phyloP scores from a whole-genome alignment of 176 grass and related monocot genomes.

The Eleusine indica region DNA sequence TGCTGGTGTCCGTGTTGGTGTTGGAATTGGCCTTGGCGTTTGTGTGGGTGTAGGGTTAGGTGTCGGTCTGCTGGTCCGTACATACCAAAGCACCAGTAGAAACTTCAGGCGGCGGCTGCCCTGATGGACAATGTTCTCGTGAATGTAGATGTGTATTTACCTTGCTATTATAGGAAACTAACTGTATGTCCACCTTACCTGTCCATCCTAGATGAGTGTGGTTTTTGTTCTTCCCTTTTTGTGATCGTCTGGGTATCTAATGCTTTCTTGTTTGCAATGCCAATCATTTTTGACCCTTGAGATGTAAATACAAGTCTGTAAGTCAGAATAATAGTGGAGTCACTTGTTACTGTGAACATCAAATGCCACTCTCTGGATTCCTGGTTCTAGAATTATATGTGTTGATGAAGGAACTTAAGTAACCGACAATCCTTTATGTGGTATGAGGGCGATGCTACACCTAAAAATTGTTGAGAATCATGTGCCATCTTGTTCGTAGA shows the following conservation, averaged over 20 bases:
- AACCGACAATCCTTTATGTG: constrained; percentile 40
- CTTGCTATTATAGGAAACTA: constrained; percentile 42
- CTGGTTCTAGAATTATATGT: constrained; percentile 41
- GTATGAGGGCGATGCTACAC: constrained; percentile 48
- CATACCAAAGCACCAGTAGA: constrained; percentile 76
- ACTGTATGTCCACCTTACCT: constrained; percentile 33
- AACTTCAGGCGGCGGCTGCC: constrained; percentile 67
- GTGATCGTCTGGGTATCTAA: constrained; percentile 17
- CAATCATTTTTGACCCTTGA: constrained; percentile 49
- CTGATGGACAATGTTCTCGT: constrained; percentile 42
- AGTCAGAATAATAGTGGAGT: constrained; percentile 38
- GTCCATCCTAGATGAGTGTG: constrained; percentile 46
- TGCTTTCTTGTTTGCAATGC: constrained; percentile 45
- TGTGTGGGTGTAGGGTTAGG: constrained; percentile 90
- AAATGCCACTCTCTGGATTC: constrained; percentile 1
- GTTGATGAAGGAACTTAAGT: constrained; percentile 40
- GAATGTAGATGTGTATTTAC: constrained; percentile 48
- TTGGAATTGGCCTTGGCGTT: constrained; percentile 87
- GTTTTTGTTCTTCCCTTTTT: constrained; percentile 42
- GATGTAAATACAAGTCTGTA: constrained; percentile 45
- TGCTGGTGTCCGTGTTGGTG: constrained; percentile 83
- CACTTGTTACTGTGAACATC: constrained; percentile 27
- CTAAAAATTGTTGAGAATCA: constrained; percentile 40
- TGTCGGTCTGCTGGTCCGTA: constrained; percentile 76
- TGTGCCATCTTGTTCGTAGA: constrained; percentile 31